Conservation (phyloP, 1,284 basidiomycete species). For the Neolentinus lepideus region DNA sequence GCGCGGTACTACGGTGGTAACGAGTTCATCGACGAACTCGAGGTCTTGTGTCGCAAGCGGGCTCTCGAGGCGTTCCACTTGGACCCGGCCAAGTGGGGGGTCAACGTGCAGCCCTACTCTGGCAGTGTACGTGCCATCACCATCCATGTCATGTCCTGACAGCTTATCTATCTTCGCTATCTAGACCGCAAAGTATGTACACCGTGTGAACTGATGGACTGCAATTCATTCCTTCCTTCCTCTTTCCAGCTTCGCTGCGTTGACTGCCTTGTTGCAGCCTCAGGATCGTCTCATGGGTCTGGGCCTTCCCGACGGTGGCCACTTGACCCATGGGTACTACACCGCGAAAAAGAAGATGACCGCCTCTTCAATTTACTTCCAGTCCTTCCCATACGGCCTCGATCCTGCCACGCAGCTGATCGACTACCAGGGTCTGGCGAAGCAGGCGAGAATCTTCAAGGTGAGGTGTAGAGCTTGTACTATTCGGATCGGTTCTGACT, state of each 20-base stretch:
- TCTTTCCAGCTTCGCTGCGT: constrained; percentile 82
- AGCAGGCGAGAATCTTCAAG: constrained; percentile 94
- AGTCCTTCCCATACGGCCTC: constrained; percentile 95
- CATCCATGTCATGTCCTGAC: constrained; percentile 5
- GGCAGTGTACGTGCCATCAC: constrained; percentile 58
- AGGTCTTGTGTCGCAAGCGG: constrained; percentile 91
- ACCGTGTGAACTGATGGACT: background rate
- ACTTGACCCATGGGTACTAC: constrained; percentile 98
- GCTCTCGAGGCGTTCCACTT: constrained; percentile 96
- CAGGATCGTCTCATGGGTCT: constrained; percentile 99
- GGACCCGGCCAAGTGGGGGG: constrained; percentile 91
- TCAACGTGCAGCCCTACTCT: constrained; percentile 99
- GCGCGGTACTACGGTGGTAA: constrained; percentile 98
- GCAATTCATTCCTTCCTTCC: constrained; percentile 5
- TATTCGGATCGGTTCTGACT: background rate
- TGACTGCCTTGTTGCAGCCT: constrained; percentile 95
- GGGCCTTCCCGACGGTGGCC: constrained; percentile 96
- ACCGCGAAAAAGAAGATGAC: constrained; percentile 99
- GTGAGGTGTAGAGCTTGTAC: background rate
- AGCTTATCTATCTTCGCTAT: constrained; percentile 6
- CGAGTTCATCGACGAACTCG: constrained; percentile 96
- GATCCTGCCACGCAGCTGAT: constrained; percentile 83
- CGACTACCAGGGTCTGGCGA: constrained; percentile 81
- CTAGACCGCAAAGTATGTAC: constrained; percentile 74
- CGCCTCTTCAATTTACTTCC: constrained; percentile 99